Base-by-base conservation (phyloP, 2,329 filamentous ascomycete species). In the Lachnellula cervina region DNA sequence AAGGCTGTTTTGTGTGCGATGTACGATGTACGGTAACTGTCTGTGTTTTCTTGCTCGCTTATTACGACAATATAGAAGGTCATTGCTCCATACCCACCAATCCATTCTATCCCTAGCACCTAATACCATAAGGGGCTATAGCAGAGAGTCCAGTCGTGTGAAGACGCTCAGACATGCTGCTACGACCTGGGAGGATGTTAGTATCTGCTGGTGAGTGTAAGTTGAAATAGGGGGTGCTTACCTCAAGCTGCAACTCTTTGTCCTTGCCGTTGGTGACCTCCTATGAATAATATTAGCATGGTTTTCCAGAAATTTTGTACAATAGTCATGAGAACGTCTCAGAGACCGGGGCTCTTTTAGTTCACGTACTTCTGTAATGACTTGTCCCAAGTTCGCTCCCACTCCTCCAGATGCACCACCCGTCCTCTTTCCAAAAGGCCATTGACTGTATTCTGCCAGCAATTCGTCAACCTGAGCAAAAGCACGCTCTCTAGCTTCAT, bases 381-480 rank as follows among this genome's bases (percentile, higher is more conserved):
- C 84, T 72, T 94, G 88, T 47, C 90, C 89, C 69, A 99, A 74
- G 71, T 99, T 99, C 63, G 93, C 91, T 48, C 91, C 94, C 54
- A 97, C 91, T 34, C 91, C 91, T 62, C 90, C 83, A 38, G 75
- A 84, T 35, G 84, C 84, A 28, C 90, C 88, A 43, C 83, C 83
- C 4, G 81, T 69, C 74, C 92, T 88, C 75, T 86, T 88, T 52
- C 87, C 91, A 76, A 99, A 99, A 0, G 94, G 94, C 87, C 88
- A 99, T 76, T 97, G 94, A 68, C 90, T 96, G 74, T 97, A 99
- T 71, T 97, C 93, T 43, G 90, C 90, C 56, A 99, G 78, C 62
- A 99, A 76, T 75, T 97, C 94, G 72, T 99, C 94, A 17, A 96
- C 96, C 77, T 97, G 93, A 42, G 91, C 90, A 73, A 97, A 99